These are phyloP conservation scores for Murraya koenigii DNA, from an alignment of 345 rosid genomes.

Conservation along the genomic window DNA sequence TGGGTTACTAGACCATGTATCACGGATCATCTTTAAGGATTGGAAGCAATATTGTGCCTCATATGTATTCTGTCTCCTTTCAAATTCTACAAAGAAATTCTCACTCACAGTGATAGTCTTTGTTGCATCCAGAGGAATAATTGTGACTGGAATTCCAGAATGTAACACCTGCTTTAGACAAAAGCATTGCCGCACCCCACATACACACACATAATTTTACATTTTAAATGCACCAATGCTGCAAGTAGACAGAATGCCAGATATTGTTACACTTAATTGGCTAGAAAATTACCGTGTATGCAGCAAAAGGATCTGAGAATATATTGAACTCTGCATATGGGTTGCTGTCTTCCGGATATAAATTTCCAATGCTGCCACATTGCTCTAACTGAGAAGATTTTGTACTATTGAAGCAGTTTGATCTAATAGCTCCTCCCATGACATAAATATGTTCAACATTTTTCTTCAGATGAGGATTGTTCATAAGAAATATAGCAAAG, in stretches of 20 bases:
- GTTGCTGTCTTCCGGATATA: constrained; percentile 13
- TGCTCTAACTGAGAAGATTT: neutral
- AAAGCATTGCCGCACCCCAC: neutral
- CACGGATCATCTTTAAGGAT: constrained; percentile 68
- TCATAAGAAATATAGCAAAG: constrained; percentile 21
- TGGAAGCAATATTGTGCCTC: constrained; percentile 80
- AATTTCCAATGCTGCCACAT: constrained; percentile 9
- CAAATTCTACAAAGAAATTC: constrained; percentile 59
- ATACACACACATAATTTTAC: neutral
- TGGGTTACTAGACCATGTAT: constrained; percentile 55
- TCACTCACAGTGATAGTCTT: constrained; percentile 66
- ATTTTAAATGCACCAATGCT: neutral
- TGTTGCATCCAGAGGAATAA: constrained; percentile 90
- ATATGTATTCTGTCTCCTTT: constrained; percentile 53
- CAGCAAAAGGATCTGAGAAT: constrained; percentile 27
- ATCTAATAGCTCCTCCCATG: constrained; percentile 27
- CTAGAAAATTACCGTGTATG: constrained; percentile 18
- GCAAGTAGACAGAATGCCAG: neutral
- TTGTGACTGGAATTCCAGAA: constrained; percentile 79
- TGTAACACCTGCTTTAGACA: constrained; percentile 58
- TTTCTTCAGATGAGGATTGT: constrained; percentile 28
- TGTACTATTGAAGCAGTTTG: neutral
- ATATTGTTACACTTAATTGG: neutral
- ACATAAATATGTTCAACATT: constrained; percentile 26
- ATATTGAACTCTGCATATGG: constrained; percentile 31